phyloP scores from a whole-genome alignment of 768 basidiomycete genomes.

The Leucosporidium scottii region DNA sequence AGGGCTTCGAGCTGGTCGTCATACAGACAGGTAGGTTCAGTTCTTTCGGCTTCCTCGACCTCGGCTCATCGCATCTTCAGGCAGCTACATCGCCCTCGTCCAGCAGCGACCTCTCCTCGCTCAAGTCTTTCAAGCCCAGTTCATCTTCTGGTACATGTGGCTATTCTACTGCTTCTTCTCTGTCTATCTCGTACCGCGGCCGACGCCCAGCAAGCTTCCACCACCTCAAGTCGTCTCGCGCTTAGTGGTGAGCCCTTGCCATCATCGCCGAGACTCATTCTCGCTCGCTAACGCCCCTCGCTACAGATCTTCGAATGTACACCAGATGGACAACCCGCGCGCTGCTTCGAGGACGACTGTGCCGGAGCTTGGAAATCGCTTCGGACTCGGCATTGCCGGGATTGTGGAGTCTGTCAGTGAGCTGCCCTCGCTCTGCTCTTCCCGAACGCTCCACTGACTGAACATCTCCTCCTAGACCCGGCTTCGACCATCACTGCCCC shows the following conservation, averaged over 20 bases:
- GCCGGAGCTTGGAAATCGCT: constrained; percentile 10
- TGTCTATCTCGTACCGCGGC: constrained; percentile 9
- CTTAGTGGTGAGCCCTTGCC: constrained; percentile 1
- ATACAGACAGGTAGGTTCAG: constrained; percentile 2
- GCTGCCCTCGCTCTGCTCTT: background rate
- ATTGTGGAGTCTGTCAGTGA: background rate
- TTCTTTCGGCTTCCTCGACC: background rate
- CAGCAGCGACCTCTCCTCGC: background rate
- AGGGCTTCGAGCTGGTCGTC: constrained; percentile 11
- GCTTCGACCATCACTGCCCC: constrained; percentile 28
- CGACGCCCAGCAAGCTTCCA: background rate
- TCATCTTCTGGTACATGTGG: constrained; percentile 3
- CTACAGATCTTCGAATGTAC: constrained; percentile 21
- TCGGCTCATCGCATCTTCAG: background rate
- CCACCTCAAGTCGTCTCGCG: background rate
- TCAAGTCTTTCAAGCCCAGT: background rate
- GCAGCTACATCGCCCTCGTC: constrained; percentile 9
- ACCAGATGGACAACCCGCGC: background rate
- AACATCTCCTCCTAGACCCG: background rate
- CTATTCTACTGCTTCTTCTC: constrained; percentile 9
- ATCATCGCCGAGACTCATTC: too few relatives aligned
- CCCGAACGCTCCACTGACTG: background rate
- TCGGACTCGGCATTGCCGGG: constrained; percentile 22
- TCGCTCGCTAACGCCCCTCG: background rate
- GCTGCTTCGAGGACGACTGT: constrained; percentile 15